These are phyloP conservation scores for Trichophyton simii DNA, from an alignment of 2,329 filamentous ascomycete species.

Conservation along the genomic window DNA sequence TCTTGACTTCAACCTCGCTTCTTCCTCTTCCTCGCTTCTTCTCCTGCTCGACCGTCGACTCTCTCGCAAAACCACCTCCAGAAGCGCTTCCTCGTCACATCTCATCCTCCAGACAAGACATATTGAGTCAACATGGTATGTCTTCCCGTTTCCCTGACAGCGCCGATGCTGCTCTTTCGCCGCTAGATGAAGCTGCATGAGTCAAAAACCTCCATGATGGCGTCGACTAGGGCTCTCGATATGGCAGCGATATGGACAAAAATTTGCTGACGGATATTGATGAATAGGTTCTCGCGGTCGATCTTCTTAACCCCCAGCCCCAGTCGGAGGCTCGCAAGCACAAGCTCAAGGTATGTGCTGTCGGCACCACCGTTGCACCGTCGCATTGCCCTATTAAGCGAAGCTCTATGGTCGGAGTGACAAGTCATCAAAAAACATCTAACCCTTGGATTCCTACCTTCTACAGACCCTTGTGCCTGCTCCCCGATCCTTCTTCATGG, in stretches of 20 bases:
- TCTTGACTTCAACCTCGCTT: constrained; percentile 7
- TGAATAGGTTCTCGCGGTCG: constrained; percentile 93
- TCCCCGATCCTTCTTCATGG: constrained; percentile 99
- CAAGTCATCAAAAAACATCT: constrained; percentile 3
- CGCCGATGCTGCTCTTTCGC: background rate
- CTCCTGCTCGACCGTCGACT: constrained; percentile 17
- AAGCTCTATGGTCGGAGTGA: background rate
- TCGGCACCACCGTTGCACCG: background rate
- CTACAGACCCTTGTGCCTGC: constrained; percentile 77
- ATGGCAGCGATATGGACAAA: constrained; percentile 2
- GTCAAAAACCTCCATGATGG: background rate
- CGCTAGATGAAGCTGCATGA: background rate
- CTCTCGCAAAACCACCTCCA: constrained; percentile 23
- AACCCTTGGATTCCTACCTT: background rate
- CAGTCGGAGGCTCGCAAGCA: constrained; percentile 98
- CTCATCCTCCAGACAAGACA: constrained; percentile 8
- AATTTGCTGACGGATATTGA: constrained; percentile 8
- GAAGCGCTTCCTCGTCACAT: constrained; percentile 24
- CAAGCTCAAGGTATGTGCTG: constrained; percentile 88
- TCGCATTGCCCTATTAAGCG: background rate
- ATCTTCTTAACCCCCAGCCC: constrained; percentile 98
- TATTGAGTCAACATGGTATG: constrained; percentile 33
- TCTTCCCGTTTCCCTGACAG: background rate
- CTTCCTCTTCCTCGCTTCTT: constrained; percentile 25
- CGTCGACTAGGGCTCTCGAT: background rate